Evolutionary conservation across 352 stramenopile species (phyloP).

Genomic region (Saprolegnia parasitica): DNA sequence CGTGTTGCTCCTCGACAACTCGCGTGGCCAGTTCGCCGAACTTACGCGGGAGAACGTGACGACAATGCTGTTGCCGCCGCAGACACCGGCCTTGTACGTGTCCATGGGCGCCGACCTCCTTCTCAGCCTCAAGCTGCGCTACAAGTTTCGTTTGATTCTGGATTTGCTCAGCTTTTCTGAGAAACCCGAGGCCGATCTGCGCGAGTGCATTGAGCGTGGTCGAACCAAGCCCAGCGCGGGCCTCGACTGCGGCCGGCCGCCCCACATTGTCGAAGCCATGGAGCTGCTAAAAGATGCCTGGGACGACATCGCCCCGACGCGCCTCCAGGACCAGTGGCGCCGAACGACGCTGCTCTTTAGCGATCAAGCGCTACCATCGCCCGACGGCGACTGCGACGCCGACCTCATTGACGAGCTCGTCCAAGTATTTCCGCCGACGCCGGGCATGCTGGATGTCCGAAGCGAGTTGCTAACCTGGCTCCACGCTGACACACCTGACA

Average conservation of each 20-base stretch:
- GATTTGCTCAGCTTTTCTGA: constrained; percentile 1
- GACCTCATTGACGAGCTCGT: constrained; percentile 2
- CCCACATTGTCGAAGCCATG: constrained; percentile 4
- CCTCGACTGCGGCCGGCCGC: neutral
- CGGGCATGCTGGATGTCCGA: neutral
- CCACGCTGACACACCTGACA: neutral
- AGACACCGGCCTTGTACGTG: neutral
- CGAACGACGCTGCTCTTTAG: neutral
- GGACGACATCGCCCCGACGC: neutral
- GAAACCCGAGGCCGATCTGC: neutral
- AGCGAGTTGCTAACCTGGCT: neutral
- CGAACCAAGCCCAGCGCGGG: neutral
- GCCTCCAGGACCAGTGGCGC: neutral
- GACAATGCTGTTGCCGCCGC: constrained; percentile 1
- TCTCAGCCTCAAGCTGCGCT: neutral
- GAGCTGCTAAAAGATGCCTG: neutral
- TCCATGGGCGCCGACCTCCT: neutral
- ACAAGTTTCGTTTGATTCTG: neutral
- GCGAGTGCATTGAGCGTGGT: neutral
- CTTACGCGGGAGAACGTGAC: constrained; percentile 13
- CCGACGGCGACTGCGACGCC: neutral
- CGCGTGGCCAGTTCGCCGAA: neutral
- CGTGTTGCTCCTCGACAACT: constrained; percentile 3
- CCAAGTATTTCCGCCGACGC: neutral
- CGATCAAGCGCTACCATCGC: neutral